Conservation (phyloP, 2,329 filamentous ascomycete species). For the Xylariaceae sp. region DNA sequence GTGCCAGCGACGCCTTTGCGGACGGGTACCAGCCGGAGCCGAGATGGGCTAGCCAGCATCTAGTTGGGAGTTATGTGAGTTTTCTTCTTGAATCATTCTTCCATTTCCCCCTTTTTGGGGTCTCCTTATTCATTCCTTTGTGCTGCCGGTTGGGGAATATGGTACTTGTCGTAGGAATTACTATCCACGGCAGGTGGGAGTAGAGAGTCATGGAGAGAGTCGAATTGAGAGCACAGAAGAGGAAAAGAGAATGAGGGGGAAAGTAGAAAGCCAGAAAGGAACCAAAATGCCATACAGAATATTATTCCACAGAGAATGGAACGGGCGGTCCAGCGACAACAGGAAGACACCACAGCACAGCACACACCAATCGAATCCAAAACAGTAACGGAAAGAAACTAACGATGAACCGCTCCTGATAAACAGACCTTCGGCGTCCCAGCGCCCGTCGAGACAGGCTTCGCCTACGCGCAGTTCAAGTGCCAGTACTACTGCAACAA, state of each 20-base stretch:
- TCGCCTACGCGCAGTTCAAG: slow-evolving; percentile 44
- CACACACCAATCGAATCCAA: background rate
- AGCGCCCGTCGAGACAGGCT: slow-evolving; percentile 37
- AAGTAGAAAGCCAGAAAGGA: background rate
- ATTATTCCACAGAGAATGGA: background rate
- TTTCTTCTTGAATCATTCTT: background rate
- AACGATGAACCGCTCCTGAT: background rate
- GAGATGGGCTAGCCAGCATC: slow-evolving; percentile 37
- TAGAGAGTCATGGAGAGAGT: no score
- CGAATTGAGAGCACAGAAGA: background rate
- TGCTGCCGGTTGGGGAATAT: background rate
- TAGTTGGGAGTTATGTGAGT: slow-evolving; percentile 39
- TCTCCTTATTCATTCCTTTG: background rate
- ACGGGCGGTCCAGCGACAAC: background rate
- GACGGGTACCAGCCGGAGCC: slow-evolving; percentile 38
- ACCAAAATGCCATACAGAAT: background rate
- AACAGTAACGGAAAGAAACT: background rate
- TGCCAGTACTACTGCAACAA: slow-evolving; percentile 44
- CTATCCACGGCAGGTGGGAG: no score
- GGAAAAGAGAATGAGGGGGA: background rate
- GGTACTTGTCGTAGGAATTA: no score
- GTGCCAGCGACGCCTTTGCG: slow-evolving; percentile 15
- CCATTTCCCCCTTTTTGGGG: background rate
- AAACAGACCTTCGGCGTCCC: slow-evolving; percentile 42
- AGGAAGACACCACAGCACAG: no score